A percentile compares a stretch with the other conserved stretches of the same genome.
These are phyloP conservation scores for Cubamyces sp. DNA, from an alignment of 768 basidiomycete species.

Conservation along the genomic window DNA sequence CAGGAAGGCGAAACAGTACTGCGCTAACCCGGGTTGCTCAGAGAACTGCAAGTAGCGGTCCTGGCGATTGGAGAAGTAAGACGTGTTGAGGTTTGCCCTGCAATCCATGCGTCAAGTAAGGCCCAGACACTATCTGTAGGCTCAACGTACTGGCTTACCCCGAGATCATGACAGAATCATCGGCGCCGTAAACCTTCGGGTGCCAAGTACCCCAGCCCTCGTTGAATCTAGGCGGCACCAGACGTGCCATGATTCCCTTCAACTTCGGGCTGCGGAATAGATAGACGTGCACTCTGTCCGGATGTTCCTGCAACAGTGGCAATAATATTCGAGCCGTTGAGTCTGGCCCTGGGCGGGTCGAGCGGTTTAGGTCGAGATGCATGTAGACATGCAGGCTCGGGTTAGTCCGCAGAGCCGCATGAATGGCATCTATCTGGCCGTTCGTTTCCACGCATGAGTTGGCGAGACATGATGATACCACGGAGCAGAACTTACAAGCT, in stretches of 20 bases:
- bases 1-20: slow-evolving; percentile 86
- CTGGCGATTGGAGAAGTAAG: slow-evolving; percentile 94
- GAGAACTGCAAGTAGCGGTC: slow-evolving; percentile 89
- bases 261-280: slow-evolving; percentile 90
- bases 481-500: slow-evolving; percentile 61
- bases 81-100: slow-evolving; percentile 91
- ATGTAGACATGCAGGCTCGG: slow-evolving; percentile 68
- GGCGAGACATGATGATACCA: too few relatives aligned
- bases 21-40: slow-evolving; percentile 62
- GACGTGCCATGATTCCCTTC: slow-evolving; percentile 66
- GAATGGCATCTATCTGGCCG: slow-evolving; percentile 69
- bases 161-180: slow-evolving; percentile 90
- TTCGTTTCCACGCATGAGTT: neutral
- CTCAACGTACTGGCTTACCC: slow-evolving; percentile 63
- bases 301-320: slow-evolving; percentile 74
- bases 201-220: slow-evolving; percentile 98
- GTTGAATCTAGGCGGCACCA: slow-evolving; percentile 92
- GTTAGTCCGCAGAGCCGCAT: slow-evolving; percentile 58
- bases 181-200: slow-evolving; percentile 92
- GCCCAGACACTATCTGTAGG: neutral
- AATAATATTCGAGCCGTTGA: slow-evolving; percentile 70
- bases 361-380: slow-evolving; percentile 80
- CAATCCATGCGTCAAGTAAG: slow-evolving; percentile 1
- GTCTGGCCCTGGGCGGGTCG: slow-evolving; percentile 71
- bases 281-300: slow-evolving; percentile 71